These are phyloP conservation scores for Noccaea bulbosa DNA, from an alignment of 345 rosid species.

Conservation along the genomic window DNA sequence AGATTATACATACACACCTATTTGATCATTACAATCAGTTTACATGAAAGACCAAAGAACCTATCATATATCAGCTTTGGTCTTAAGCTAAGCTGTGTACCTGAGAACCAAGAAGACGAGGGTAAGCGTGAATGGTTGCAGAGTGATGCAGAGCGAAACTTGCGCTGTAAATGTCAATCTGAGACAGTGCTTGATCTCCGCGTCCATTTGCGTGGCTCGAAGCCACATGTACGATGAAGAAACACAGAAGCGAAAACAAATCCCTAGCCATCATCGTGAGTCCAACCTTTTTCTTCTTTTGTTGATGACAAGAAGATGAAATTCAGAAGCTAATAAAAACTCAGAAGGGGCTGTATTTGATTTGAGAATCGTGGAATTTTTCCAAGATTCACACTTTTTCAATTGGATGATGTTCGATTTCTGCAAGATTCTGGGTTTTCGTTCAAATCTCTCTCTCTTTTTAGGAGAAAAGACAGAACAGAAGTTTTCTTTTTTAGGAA, in stretches of 20 bases:
- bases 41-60: neutral
- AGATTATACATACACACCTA: neutral
- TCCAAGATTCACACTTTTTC: neutral
- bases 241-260: slow-evolving; percentile 23
- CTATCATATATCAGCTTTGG: neutral
- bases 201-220: slow-evolving; percentile 40
- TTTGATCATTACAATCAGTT: neutral
- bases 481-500: neutral
- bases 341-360: neutral
- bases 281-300: neutral
- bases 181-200: slow-evolving; percentile 66
- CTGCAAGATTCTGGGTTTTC: neutral
- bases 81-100: neutral
- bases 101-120: slow-evolving; percentile 55
- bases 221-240: slow-evolving; percentile 20
- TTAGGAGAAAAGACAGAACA: neutral
- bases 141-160: slow-evolving; percentile 47
- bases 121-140: slow-evolving; percentile 51
- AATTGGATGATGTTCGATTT: neutral
- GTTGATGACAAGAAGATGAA: neutral
- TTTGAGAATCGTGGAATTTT: neutral
- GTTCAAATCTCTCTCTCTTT: neutral
- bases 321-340: neutral
- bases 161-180: slow-evolving; percentile 58
- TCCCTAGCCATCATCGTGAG: neutral